A percentile compares a stretch with the other conserved stretches of the same genome.
Conservation (phyloP, 2,329 filamentous ascomycete species). For the Monilinia fructicola region DNA sequence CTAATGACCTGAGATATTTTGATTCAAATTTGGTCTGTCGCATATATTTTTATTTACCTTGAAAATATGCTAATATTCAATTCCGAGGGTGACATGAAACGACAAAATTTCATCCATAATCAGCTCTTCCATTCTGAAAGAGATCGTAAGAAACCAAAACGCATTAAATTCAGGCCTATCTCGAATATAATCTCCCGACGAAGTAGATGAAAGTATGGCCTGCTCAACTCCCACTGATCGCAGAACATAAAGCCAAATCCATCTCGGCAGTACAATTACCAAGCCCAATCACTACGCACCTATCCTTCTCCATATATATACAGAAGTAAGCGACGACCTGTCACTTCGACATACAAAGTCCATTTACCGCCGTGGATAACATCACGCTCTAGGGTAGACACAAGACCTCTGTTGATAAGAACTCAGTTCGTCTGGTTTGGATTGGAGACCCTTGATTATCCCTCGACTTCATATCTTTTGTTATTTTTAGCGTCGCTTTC, state of each 20-base stretch:
- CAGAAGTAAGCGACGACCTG: background rate
- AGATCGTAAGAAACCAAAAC: too few relatives aligned
- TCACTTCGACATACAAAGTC: background rate
- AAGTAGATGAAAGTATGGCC: background rate
- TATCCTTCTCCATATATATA: background rate
- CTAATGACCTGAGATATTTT: background rate
- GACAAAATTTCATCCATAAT: too few relatives aligned
- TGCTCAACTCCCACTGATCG: background rate
- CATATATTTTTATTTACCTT: background rate
- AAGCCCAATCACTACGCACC: background rate
- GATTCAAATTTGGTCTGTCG: background rate
- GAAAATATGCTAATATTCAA: too few relatives aligned
- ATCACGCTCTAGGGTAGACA: slow-evolving; percentile 10
- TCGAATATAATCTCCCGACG: background rate
- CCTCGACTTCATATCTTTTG: slow-evolving; percentile 7
- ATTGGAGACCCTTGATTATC: background rate
- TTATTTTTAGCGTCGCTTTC: background rate
- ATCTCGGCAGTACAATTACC: background rate
- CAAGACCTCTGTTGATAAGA: background rate
- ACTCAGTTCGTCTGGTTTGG: slow-evolving; percentile 15
- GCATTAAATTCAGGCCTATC: too few relatives aligned
- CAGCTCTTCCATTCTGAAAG: too few relatives aligned
- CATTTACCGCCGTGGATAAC: slow-evolving; percentile 17
- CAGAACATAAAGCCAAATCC: background rate
- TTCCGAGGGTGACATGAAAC: too few relatives aligned